Evolutionary conservation across 495 filamentous ascomycete genomes (phyloP).

Genomic region (Chaetomium tenue): DNA sequence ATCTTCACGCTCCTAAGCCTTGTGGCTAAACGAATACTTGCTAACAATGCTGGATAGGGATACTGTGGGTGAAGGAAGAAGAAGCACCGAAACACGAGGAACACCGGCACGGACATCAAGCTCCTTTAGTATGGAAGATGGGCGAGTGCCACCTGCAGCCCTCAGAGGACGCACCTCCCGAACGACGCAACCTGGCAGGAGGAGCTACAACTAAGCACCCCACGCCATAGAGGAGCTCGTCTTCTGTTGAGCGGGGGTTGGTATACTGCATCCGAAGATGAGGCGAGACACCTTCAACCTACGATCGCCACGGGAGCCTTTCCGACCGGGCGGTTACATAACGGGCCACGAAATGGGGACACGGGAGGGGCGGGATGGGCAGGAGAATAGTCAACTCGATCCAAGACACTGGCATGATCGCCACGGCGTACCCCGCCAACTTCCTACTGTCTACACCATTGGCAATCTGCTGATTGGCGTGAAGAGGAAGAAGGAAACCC

Average conservation of each 20-base stretch:
- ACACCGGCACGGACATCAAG: neutral
- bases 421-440: neutral
- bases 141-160: neutral
- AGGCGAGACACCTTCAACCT: constrained; percentile 9
- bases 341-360: neutral
- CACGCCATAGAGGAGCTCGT: neutral
- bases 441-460: neutral
- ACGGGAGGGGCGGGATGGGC: neutral
- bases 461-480: constrained; percentile 1
- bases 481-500: neutral
- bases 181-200: neutral
- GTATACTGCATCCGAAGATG: neutral
- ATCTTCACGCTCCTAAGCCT: neutral
- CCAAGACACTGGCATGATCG: constrained; percentile 12
- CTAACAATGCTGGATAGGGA: constrained; percentile 8
- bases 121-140: constrained; percentile 1
- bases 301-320: constrained; percentile 10
- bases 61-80: neutral
- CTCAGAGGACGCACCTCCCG: neutral
- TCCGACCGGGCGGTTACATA: constrained; percentile 11
- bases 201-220: constrained; percentile 6
- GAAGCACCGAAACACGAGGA: neutral
- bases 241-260: neutral
- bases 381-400: constrained; percentile 3
- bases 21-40: neutral